Conservation (phyloP, 306 rosid genomes). For the Rosa rugosa region DNA sequence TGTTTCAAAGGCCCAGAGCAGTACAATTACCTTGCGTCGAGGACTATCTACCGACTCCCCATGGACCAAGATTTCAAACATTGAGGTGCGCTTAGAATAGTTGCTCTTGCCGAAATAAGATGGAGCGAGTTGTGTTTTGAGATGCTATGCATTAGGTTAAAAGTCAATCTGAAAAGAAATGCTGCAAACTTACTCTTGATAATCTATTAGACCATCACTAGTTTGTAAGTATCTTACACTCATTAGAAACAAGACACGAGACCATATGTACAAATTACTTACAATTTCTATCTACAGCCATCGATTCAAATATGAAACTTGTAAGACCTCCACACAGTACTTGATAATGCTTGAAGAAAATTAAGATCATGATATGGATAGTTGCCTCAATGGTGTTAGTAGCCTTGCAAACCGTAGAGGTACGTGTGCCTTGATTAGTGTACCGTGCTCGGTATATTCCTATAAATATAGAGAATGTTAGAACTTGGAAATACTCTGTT, state of each 20-base stretch:
- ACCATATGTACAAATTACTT: slow-evolving; percentile 20
- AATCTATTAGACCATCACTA: background rate
- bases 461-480: slow-evolving; percentile 26
- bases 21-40: background rate
- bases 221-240: background rate
- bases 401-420: slow-evolving; percentile 95
- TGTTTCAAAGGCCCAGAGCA: background rate
- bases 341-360: slow-evolving; percentile 14
- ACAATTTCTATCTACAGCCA: slow-evolving; percentile 2
- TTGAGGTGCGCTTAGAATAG: background rate
- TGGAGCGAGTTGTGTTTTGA: background rate
- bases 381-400: slow-evolving; percentile 89
- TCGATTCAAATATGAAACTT: background rate
- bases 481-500: background rate
- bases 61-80: background rate
- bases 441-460: slow-evolving; percentile 89
- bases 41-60: no score
- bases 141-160: background rate
- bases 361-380: slow-evolving; percentile 49
- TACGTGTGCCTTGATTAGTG: slow-evolving; percentile 81
- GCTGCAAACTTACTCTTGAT: background rate
- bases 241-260: background rate
- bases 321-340: slow-evolving; percentile 13
- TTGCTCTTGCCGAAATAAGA: no score
- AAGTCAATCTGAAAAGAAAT: background rate